These are phyloP conservation scores for Lotus japonicus DNA, from an alignment of 306 rosid genomes.

Conservation along the genomic window DNA sequence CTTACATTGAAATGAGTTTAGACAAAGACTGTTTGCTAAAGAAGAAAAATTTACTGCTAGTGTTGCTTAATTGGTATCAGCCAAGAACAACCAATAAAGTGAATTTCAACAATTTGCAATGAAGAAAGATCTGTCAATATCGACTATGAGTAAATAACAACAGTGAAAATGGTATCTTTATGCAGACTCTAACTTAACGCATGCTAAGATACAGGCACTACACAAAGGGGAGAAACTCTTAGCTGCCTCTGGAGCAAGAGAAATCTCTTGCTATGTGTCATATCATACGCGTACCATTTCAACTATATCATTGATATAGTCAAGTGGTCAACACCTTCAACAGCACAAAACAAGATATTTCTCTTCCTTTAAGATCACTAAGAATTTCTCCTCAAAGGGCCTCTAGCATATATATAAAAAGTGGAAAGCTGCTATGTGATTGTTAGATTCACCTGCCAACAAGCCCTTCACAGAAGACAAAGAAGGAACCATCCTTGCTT, in stretches of 20 bases:
- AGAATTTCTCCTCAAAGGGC: background rate
- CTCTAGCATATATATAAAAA: background rate
- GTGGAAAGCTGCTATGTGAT: background rate
- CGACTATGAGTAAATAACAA: background rate
- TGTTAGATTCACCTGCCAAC: conserved; percentile 65
- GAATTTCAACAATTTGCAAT: background rate
- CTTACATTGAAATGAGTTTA: background rate
- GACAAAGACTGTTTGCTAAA: background rate
- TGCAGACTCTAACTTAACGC: background rate
- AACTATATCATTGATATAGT: background rate
- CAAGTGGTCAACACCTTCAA: background rate
- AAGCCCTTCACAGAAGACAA: conserved; percentile 61
- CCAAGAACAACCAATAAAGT: background rate
- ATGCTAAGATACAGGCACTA: background rate
- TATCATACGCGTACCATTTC: too few species aligned
- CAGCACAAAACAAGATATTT: background rate
- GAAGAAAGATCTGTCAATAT: background rate
- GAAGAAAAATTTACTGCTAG: background rate
- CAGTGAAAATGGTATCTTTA: background rate
- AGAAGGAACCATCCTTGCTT: conserved; percentile 88
- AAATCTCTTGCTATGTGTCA: background rate
- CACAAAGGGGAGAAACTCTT: background rate
- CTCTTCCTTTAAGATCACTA: background rate
- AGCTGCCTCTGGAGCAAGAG: background rate
- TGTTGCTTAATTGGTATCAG: background rate